Base-by-base conservation (phyloP, 345 rosid genomes). In the Eutrema yunnanense region DNA sequence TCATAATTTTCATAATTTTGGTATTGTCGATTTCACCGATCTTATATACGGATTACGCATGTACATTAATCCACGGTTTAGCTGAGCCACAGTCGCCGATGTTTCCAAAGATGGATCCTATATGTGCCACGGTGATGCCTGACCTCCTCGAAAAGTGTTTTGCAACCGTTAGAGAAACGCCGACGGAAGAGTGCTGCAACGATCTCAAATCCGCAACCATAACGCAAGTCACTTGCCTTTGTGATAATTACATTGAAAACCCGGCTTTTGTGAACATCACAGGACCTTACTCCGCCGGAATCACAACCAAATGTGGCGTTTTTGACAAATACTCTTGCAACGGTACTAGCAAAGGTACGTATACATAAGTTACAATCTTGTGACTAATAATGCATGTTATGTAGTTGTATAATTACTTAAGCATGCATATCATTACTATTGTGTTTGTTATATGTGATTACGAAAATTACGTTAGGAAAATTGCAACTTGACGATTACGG, bases 221-320 rank as follows among this genome's bases (percentile, higher is more conserved):
- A 41, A 67, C 48, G 30, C 63, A 67, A 74, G 73, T 74, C 49
- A 67, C 67, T 59, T 74, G 78, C 38, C 73, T 74, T 6, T 74
- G 78, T 30, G 73, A 67, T 33, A 60, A 67, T 1, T 74, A 74
- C 73, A 74, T 74, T 13, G 78, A 73, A 3, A 58, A 74, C 10
- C 78, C 78, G 5, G 27, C 42, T 6, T 0, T 67, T 42, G 40
- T 59, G 8, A 67, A 74, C 62, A 50, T 74, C 46, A 74, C 78
- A 3, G 47, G 54, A 40, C 78, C 78, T 51, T 74, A 66, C 54
- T 59, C 78, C 13, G 62, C 67, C 2, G 73, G 55, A 6, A 74
- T 74, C 54, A 74, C 78, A 49, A 58, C 62, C 22, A 50, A 49
- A 67, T 74, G 78, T 59, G 73, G 78, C 22, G 73, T 67, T 67